phyloP scores from a whole-genome alignment of 192 early-diverging fungal genomes.

The Umbelopsis vinacea region DNA sequence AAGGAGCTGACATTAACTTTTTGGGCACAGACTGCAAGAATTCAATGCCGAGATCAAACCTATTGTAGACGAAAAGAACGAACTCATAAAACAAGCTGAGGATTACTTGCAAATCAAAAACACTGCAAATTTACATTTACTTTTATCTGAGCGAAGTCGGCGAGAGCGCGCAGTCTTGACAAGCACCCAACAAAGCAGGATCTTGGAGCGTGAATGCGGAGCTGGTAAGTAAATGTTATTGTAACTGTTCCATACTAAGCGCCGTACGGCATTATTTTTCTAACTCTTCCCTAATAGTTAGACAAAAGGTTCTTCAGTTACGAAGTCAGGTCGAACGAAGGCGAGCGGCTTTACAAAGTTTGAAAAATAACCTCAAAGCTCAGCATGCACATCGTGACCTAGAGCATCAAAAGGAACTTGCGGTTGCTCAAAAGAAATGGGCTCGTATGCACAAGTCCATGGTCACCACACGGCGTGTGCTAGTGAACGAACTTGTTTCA shows the following conservation, averaged over 20 bases:
- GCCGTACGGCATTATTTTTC: too few relatives aligned
- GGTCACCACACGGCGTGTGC: slow-evolving; percentile 45
- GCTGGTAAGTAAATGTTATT: not conserved
- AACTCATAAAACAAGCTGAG: slow-evolving; percentile 27
- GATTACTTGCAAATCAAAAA: slow-evolving; percentile 12
- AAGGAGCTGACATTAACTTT: not conserved
- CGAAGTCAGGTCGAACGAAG: slow-evolving; percentile 8
- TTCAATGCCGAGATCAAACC: slow-evolving; percentile 21
- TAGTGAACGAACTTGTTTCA: slow-evolving; percentile 52
- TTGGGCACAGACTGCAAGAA: slow-evolving; percentile 26
- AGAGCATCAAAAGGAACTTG: slow-evolving; percentile 4
- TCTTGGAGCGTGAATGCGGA: slow-evolving; percentile 1
- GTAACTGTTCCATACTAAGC: too few relatives aligned
- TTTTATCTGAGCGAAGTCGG: slow-evolving; percentile 29
- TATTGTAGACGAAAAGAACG: slow-evolving; percentile 16
- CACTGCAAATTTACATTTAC: slow-evolving; percentile 8
- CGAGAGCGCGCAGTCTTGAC: slow-evolving; percentile 3
- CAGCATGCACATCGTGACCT: not conserved
- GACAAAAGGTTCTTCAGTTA: slow-evolving; percentile 6
- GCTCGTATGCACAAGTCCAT: slow-evolving; percentile 45
- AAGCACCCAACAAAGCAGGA: slow-evolving; percentile 9
- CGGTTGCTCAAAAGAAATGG: slow-evolving; percentile 32
- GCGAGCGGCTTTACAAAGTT: not conserved
- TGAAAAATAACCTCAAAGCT: not conserved
- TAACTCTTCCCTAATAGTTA: not conserved